Percentiles rank a stretch among this genome's conserved stretches.
Conservation (phyloP, 305 asterid species). For the Fraxinus paxiana region DNA sequence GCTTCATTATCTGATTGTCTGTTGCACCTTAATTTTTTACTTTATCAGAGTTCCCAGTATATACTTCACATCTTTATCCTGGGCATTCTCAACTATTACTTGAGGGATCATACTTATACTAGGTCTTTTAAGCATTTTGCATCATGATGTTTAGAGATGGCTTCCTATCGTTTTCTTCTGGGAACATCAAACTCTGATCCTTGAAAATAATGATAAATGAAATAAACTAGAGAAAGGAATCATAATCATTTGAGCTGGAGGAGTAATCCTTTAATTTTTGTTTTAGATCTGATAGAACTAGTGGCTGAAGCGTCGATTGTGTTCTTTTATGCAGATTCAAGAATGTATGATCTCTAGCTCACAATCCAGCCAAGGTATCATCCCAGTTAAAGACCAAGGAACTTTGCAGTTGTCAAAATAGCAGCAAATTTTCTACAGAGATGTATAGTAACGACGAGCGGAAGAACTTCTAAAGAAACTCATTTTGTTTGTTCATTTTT, state of each 20-base stretch:
- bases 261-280: not conserved
- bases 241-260: not conserved
- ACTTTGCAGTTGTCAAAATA: not conserved
- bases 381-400: not conserved
- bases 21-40: not conserved
- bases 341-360: not conserved
- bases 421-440: conserved; percentile 15
- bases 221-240: not conserved
- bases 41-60: not conserved
- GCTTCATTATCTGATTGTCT: not conserved
- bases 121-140: not conserved
- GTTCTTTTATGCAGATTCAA: not conserved
- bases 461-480: not conserved
- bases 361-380: not conserved
- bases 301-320: not conserved
- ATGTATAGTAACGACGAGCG: conserved; percentile 13
- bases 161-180: not conserved
- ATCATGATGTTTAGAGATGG: not conserved
- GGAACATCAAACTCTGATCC: not conserved
- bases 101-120: not conserved
- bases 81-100: not conserved
- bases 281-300: not conserved
- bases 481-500: not conserved
- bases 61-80: not conserved
- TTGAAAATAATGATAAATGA: not conserved